Percentiles rank a stretch among this genome's conserved stretches.
phyloP scores from a whole-genome alignment of 2,329 filamentous ascomycete genomes.

The Achaetomium macrosporum region DNA sequence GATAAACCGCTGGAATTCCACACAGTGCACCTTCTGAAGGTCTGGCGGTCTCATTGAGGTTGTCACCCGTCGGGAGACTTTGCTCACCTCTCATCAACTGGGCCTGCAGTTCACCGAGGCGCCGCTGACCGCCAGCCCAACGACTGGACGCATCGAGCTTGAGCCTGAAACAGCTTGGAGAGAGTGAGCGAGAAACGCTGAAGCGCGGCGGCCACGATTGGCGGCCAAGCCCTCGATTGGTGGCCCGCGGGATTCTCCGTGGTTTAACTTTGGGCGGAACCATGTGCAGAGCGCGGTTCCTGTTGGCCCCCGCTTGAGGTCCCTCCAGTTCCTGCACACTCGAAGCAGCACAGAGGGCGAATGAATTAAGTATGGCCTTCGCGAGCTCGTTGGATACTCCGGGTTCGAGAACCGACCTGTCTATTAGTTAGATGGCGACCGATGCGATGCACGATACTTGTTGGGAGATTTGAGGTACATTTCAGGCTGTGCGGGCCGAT shows the following conservation, averaged over 20 bases:
- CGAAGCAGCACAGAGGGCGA: no score
- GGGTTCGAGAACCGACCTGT: no score
- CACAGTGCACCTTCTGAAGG: no score
- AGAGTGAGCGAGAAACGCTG: conserved; percentile 12
- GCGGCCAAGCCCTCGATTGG: conserved; percentile 2
- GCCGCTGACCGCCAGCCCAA: background rate
- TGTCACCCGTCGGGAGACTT: background rate
- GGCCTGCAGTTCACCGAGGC: background rate
- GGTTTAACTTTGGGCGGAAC: background rate
- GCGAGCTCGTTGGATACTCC: background rate
- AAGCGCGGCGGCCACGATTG: conserved; percentile 11
- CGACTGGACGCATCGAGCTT: conserved; percentile 9
- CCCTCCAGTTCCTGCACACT: no score
- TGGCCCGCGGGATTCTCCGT: conserved; percentile 1
- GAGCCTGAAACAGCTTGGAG: conserved; percentile 18
- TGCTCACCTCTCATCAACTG: background rate
- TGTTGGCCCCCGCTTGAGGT: background rate
- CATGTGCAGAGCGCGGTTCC: background rate
- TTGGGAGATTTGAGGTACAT: background rate
- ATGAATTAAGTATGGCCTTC: no score
- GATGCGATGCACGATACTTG: no score
- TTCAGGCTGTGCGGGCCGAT: conserved; percentile 6
- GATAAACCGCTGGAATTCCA: background rate
- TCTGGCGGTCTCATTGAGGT: no score
- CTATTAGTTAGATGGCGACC: no score